Base-by-base conservation (phyloP, 495 filamentous ascomycete genomes). In the Neurospora sp. region DNA sequence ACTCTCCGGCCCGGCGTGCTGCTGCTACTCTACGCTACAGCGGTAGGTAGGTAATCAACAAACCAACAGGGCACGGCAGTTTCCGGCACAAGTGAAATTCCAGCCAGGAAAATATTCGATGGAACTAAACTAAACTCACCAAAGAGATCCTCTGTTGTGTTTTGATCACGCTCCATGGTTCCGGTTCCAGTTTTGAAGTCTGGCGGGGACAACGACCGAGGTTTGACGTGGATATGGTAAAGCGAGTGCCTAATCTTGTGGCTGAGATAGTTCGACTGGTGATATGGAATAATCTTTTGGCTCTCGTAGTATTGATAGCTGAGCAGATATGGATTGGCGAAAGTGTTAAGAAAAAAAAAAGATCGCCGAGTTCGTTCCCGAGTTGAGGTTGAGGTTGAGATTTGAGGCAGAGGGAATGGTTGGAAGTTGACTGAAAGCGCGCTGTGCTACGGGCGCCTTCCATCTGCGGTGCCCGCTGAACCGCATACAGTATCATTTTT, bases 91-190 rank as follows among this genome's bases (percentile, higher is more conserved):
- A 2, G 24, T 28, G 24, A 28, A 28, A 28, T 28, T 28, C 24
- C 24, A 28, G 24, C 24, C 24, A 28, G 24, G 24, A 28, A 28
- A 2, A 28, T 28, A 28, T 28, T 28, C 24, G 24, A 28, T 34
- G 34, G 36, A n/a, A n/a, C n/a, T n/a, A n/a, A 37, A 9, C 36
- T 37, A 37, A 37, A 39, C 38, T 15, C 10, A 40, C 72, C 72
- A 4, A 73, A 48, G 17, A 73, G 72, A 37, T 71, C 43, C 39
- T 43, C 42, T 17, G 69, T 34, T 17, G 40, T 40, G 38, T 70
- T 38, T 37, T 71, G 72, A n/a, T 73, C 62, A 5, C 54, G 40
- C 21, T 69, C 59, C 72, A 73, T 73, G 19, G 19, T 45, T 6
- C 34, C 34, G 36, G 8, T 7, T 9, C 36, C 36, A 9, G 37